A percentile compares a stretch with the other conserved stretches of the same genome.
phyloP scores from a whole-genome alignment of 768 basidiomycete species.

The Suillus tomentosus region DNA sequence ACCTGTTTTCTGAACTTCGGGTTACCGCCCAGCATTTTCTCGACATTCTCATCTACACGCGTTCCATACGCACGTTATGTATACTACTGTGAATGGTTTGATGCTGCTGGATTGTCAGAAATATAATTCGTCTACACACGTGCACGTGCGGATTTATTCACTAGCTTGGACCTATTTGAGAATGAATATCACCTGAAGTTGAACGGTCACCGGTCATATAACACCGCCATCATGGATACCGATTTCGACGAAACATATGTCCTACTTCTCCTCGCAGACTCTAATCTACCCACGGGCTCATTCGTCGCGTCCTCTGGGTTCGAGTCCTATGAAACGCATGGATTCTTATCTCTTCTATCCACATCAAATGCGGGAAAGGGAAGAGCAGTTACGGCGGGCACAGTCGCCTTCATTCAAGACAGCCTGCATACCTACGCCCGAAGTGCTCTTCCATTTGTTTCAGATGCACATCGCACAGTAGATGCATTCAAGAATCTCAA shows the following conservation, averaged over 20 bases:
- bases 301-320: constrained; percentile 95
- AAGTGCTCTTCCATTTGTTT: constrained; percentile 77
- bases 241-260: constrained; percentile 62
- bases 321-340: constrained; percentile 89
- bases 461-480: constrained; percentile 60
- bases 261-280: constrained; percentile 81
- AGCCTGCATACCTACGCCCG: constrained; percentile 78
- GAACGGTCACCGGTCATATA: not conserved
- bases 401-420: constrained; percentile 65
- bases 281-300: constrained; percentile 94
- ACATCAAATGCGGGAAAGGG: constrained; percentile 13
- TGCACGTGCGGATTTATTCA: not conserved
- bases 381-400: constrained; percentile 30
- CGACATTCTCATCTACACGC: constrained; percentile 12
- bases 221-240: constrained; percentile 28
- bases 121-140: constrained; percentile 2
- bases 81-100: constrained; percentile 18
- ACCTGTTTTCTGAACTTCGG: constrained; percentile 17
- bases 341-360: constrained; percentile 50
- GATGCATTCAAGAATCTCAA: constrained; percentile 17
- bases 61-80: constrained; percentile 14
- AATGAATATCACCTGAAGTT: no score
- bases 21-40: constrained; percentile 13
- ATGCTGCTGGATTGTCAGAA: constrained; percentile 20
- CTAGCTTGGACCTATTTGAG: not conserved